phyloP scores from a whole-genome alignment of 179 eudicot genomes.

The Patellifolia procumbens region DNA sequence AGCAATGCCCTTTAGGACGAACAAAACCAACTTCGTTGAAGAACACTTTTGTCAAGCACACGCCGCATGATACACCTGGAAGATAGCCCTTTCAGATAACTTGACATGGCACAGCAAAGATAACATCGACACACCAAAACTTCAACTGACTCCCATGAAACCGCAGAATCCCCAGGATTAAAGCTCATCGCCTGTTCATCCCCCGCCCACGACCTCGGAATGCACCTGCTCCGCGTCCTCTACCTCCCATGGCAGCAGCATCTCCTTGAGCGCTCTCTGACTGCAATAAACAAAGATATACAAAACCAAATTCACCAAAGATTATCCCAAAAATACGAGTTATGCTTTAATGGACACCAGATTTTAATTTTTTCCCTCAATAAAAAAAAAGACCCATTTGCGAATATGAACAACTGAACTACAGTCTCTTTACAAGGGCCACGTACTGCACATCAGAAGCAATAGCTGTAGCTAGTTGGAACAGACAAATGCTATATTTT shows the following conservation, averaged over 20 bases:
- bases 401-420: background rate
- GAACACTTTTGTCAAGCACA: background rate
- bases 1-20: background rate
- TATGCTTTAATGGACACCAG: background rate
- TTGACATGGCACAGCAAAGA: slow-evolving; percentile 11
- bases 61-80: slow-evolving; percentile 13
- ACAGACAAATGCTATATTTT: background rate
- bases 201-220: slow-evolving; percentile 81
- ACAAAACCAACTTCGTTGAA: background rate
- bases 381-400: background rate
- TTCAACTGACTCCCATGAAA: background rate
- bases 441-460: background rate
- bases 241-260: slow-evolving; percentile 89
- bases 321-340: background rate
- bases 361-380: background rate
- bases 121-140: slow-evolving; percentile 19
- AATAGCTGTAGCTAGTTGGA: background rate
- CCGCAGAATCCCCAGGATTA: background rate
- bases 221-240: slow-evolving; percentile 80
- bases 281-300: slow-evolving; percentile 43
- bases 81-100: slow-evolving; percentile 8
- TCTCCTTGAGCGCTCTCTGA: slow-evolving; percentile 99
- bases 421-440: background rate
- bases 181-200: slow-evolving; percentile 79
- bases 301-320: background rate